Percentiles rank a stretch among this genome's conserved stretches.
Conservation (phyloP, 768 basidiomycete genomes). For the Tricholoma terreum region DNA sequence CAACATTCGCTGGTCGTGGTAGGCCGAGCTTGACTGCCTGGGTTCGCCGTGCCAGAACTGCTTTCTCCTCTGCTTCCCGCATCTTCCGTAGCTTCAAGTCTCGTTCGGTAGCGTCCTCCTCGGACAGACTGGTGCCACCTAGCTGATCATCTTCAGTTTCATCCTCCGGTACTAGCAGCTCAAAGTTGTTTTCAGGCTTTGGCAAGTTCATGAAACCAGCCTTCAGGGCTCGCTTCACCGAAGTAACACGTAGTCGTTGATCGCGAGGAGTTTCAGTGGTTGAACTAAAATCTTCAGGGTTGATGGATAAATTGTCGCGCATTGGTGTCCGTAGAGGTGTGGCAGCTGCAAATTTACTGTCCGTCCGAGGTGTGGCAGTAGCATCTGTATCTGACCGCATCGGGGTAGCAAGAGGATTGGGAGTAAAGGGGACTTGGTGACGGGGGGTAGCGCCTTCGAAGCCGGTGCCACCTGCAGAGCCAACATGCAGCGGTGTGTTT, state of each 20-base stretch:
- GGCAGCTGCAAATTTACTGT: slow-evolving; percentile 37
- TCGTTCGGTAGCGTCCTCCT: slow-evolving; percentile 91
- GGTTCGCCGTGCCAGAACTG: slow-evolving; percentile 78
- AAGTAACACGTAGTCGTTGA: slow-evolving; percentile 55
- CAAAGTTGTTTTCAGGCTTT: slow-evolving; percentile 95
- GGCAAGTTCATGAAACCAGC: slow-evolving; percentile 83
- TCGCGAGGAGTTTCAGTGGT: slow-evolving; percentile 76
- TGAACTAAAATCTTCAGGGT: slow-evolving; percentile 59
- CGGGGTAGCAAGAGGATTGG: slow-evolving; percentile 94
- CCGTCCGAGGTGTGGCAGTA: slow-evolving; percentile 53
- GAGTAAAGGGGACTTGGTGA: slow-evolving; percentile 87
- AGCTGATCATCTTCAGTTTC: slow-evolving; percentile 65
- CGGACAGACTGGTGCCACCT: slow-evolving; percentile 32
- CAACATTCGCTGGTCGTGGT: slow-evolving; percentile 84
- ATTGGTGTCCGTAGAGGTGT: slow-evolving; percentile 94
- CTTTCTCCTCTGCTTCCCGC: slow-evolving; percentile 74
- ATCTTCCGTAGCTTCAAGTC: slow-evolving; percentile 69
- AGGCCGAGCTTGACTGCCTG: slow-evolving; percentile 77
- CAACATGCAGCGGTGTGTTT: slow-evolving; percentile 87
- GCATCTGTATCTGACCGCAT: slow-evolving; percentile 47
- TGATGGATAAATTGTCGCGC: slow-evolving; percentile 89
- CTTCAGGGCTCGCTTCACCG: slow-evolving; percentile 73
- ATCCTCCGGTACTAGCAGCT: slow-evolving; percentile 88
- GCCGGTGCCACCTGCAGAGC: slow-evolving; percentile 78
- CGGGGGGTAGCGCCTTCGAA: slow-evolving; percentile 96